Base-by-base conservation (phyloP, 768 basidiomycete genomes). In the Lepiota venenata region DNA sequence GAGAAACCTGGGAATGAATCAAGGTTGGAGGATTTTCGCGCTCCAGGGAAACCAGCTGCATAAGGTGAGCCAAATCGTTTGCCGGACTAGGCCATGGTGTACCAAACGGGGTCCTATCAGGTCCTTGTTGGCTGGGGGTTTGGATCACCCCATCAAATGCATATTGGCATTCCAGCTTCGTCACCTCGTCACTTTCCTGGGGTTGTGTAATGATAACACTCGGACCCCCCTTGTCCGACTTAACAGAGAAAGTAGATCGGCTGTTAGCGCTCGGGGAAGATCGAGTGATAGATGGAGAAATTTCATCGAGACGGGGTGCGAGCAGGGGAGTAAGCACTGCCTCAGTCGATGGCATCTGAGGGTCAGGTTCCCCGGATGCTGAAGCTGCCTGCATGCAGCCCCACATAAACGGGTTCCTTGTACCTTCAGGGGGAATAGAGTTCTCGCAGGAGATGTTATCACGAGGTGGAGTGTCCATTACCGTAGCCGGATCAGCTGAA, bases 241-340 rank as follows among this genome's bases (percentile, higher is more conserved):
- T 29, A 18, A 38, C 18, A 1, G 39, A 41, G 2, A 18, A 21
- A 7, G 32, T n/a, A 12, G 35, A 47, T 9, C 21, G 32, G 16
- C 2, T 27, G 2, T 20, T 36, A n/a, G 32, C 53, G 22, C 22
- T 27, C 12, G 25, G 15, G n/a, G 53, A 40, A 47, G 14, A n/a
- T 10, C 40, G 20, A 15, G 32, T 47, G 20, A 55, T 45, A 16
- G 52, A 56, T 51, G 60, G 60, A 18, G 57, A 52, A 15, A 52
- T 56, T 32, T 55, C 55, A 51, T 53, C 53, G 2, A 58, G 52
- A 15, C 52, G 57, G 12, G 57, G 57, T 16, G 53, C 39, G 20
- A 54, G n/a, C 12, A 21, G 36, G 12, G 57, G 57, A 12, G 53
- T 45, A n/a, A 54, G 22, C 12, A 21, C 32, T n/a, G 35, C 41